phyloP scores from a whole-genome alignment of 805 yeast species.

The Sugiyamaella qingdaonensis region DNA sequence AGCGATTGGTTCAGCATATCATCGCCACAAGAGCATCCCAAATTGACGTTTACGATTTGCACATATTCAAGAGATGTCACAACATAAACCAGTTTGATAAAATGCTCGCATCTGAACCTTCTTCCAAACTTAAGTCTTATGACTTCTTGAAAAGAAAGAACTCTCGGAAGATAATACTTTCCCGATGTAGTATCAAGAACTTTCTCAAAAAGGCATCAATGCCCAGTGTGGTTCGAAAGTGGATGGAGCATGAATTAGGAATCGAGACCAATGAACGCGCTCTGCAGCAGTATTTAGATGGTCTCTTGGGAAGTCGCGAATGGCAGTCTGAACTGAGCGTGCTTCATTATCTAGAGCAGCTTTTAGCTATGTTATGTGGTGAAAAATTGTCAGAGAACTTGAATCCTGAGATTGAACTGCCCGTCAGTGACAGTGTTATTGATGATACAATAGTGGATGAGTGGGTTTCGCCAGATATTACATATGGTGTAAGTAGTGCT shows the following conservation, averaged over 20 bases:
- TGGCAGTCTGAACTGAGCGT: neutral
- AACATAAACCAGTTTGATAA: neutral
- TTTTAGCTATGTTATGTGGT: neutral
- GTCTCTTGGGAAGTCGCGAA: neutral
- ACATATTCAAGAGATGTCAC: neutral
- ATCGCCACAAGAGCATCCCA: neutral
- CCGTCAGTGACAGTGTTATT: neutral
- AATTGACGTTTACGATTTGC: neutral
- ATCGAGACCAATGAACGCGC: neutral
- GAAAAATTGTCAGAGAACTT: neutral
- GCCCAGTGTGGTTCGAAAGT: neutral
- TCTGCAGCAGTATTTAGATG: neutral
- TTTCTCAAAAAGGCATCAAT: neutral
- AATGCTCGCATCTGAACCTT: neutral
- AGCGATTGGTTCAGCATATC: neutral
- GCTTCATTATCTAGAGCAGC: neutral
- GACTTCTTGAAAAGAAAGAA: neutral
- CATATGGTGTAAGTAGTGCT: neutral
- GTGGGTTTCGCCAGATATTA: neutral
- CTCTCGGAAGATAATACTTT: neutral
- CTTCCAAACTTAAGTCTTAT: neutral
- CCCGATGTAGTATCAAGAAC: neutral
- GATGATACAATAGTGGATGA: neutral
- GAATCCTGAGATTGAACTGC: neutral
- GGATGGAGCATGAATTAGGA: slow-evolving; percentile 2